Evolutionary conservation across 345 rosid species (phyloP).

Genomic region (Sonneratia alba): DNA sequence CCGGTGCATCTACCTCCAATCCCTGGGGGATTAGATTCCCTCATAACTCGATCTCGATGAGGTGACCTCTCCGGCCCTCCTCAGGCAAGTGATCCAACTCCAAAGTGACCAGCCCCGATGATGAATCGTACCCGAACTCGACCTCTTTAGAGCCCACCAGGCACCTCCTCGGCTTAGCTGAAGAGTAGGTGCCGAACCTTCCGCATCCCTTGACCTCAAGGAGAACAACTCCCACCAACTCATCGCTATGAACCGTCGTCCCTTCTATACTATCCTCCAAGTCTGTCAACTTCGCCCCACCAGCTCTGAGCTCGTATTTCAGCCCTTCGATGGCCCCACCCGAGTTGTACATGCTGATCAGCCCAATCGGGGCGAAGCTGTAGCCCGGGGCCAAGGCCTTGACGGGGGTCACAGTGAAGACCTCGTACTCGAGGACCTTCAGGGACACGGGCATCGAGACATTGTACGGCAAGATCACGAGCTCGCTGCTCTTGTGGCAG

Average conservation of each 20-base stretch:
- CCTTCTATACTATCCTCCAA: conserved; percentile 9
- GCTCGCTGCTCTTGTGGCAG: conserved; percentile 40
- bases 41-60: conserved; percentile 34
- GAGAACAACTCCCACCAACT: conserved; percentile 35
- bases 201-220: conserved; percentile 75
- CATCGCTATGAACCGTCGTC: conserved; percentile 22
- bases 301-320: conserved; percentile 30
- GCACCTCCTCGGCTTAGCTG: conserved; percentile 60
- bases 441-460: conserved; percentile 67
- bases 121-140: conserved; percentile 35
- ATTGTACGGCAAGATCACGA: conserved; percentile 45
- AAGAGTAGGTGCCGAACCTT: conserved; percentile 63
- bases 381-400: conserved; percentile 40
- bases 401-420: conserved; percentile 58
- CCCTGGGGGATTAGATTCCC: background rate
- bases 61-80: conserved; percentile 33
- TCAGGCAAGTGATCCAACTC: conserved; percentile 37
- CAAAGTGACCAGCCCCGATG: conserved; percentile 41
- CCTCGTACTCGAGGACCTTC: conserved; percentile 57
- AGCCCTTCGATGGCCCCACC: conserved; percentile 80
- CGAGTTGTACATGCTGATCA: conserved; percentile 68
- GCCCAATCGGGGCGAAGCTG: conserved; percentile 73
- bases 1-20: background rate
- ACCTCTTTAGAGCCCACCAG: conserved; percentile 38
- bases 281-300: conserved; percentile 11